Evolutionary conservation across 768 basidiomycete genomes (phyloP), one percentile per base, ranked within the genome.

Genomic region (Mycena indigotica): DNA sequence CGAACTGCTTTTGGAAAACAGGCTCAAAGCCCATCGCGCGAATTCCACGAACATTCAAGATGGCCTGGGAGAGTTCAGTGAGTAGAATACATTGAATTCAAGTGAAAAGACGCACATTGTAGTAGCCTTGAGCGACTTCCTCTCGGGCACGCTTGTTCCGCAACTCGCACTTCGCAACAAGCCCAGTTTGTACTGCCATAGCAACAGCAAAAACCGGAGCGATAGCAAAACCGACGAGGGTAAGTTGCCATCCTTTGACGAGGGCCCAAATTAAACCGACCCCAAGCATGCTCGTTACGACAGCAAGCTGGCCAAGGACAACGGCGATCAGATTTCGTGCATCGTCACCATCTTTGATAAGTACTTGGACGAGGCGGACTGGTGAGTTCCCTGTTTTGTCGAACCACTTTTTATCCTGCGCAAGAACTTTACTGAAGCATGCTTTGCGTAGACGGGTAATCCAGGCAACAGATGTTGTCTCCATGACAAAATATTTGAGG

Each of bases 401-500:
- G 70, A 97, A 98, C 84, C 88, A 99, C 30, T 80, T 71, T 72
- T 91, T 93, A 71, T 97, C 93, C 70, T 96, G 95, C 5, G 73
- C 68, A 25, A 98, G 74, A 17, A 98, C 76, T 28, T 74, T 81
- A 4, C 66, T 63, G 66, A 88, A 87, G 4, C 83, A 84, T 0
- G 58, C 62, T 24, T 77, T 72, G 24, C 97, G 84, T 28, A 97
- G 69, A 17, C 67, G 64, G 4, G 84, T 85, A 26, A 90, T 83
- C 95, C 95, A 98, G 1, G 72, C 70, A 69, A 89, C 84, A 1
- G 84, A 88, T 2, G 82, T 77, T 2, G 77, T 81, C 73, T 96
- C 93, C 81, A 98, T 88, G 53, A 89, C 64, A 69, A 87, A 85
- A 74, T 86, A 93, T 73, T 94, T 93, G 64, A 84, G 68, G 5